Evolutionary conservation across 2,329 filamentous ascomycete species (phyloP), one percentile per base, ranked within the genome.

Genomic region (Colletotrichum sp.): DNA sequence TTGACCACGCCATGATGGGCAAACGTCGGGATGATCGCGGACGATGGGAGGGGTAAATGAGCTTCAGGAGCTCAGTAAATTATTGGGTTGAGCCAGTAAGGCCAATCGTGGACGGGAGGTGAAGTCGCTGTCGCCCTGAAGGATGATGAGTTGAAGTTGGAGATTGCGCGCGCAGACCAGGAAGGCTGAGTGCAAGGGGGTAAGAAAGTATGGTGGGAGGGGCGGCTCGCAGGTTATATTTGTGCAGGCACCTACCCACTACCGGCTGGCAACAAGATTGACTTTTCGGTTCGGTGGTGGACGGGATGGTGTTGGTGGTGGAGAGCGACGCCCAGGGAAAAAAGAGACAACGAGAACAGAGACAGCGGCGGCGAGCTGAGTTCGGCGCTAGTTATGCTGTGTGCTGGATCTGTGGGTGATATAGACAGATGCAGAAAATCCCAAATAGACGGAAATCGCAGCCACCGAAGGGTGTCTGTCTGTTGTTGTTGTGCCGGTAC

Each of bases 1-100:
- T 99, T 82, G 96, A 98, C 90, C 96, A 94, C 79, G 91, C 94
- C 95, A 98, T 98, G 79, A 66, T 69, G 77, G 70, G 75, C 70
- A 60, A 49, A 13, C 16, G 32, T 52, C 69, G 49, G 62, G 26
- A 32, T 62, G 36, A 21, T 26, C 34, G 70, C 63, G 66, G 52
- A 57, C 15, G 63, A 75, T 28, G 6, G 21, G 18, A 55, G 18
- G 28, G 30, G 4, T 12, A 36, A 30, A n/a, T 18, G 72, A 69
- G 64, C 74, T 76, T 69, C 15, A 10, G 8, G 60, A 76, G 76
- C 70, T 69, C 66, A 13, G 26, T 18, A 66, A 21, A 28, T 34
- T 13, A 18, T 67, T 52, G 15, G 28, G 57, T 75, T 52, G 55
- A 57, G 64, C 68, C 75, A 72, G 72, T 69, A 28, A 52, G 28